Base-by-base conservation (phyloP, 2,329 filamentous ascomycete genomes). In the Nannizzia gypsea region DNA sequence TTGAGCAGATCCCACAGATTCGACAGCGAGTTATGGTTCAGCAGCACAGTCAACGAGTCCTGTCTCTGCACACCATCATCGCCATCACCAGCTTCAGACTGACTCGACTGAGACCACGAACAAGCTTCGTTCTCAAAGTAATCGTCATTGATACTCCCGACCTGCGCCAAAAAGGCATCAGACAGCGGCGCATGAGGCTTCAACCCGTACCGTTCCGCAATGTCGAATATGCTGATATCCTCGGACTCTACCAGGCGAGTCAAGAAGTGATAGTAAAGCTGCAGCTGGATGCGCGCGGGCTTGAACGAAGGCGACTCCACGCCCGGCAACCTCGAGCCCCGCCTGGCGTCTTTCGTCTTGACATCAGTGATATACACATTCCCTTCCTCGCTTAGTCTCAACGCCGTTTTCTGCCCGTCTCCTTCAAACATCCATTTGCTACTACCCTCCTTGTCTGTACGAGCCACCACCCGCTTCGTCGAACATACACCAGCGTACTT, bases 191-290 rank as follows among this genome's bases (percentile, higher is more conserved):
- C 79, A 13, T 86, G 63, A 0, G 83, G 73, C 31, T 89, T 79
- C 6, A 96, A 77, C 0, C 79, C 77, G 66, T 96, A 95, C 0
- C 90, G 85, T 5, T 78, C 71, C 61, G 92, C 84, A 0, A 97
- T 78, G 0, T 78, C 74, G 20, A 82, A 73, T 38, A 90, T 88
- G 60, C 90, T 82, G 0, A 96, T 79, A 6, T 81, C 80, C 56
- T 86, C 86, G 0, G 83, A 80, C 0, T 87, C 88, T 22, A 68
- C 61, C 67, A 97, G 83, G 2, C 85, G 80, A 8, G 85, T 83
- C n/a, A 99, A 78, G 58, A 97, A 84, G 26, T 85, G 85, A 65
- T 92, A 90, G 69, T 97, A 99, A 0, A 97, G 77, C 73, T 95
- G 90, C 0, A 97, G 78, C 70, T 99, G 93, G 62, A 96, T 86